Percentiles rank a stretch among this genome's conserved stretches.
phyloP scores from a whole-genome alignment of 306 rosid species.

The Delonix regia region DNA sequence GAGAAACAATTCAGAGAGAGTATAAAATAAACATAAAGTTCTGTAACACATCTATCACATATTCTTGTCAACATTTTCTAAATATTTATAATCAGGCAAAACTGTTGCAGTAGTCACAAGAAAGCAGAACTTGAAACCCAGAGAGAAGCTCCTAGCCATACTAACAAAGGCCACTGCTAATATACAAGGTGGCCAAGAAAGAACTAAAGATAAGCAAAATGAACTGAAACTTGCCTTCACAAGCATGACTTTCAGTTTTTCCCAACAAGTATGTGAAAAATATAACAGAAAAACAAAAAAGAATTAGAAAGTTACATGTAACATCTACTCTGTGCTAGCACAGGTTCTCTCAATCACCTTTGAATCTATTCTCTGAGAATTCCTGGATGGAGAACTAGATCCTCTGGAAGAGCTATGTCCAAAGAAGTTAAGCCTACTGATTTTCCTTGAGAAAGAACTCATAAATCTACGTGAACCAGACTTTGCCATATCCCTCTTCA shows the following conservation, averaged over 20 bases:
- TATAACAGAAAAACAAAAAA: neutral
- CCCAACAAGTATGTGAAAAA: neutral
- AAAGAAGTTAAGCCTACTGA: conserved; percentile 58
- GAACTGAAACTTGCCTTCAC: neutral
- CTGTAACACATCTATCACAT: neutral
- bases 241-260: neutral
- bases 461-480: conserved; percentile 61
- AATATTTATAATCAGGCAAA: neutral
- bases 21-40: neutral
- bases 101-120: neutral
- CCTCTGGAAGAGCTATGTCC: conserved; percentile 66
- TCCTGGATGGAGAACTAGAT: conserved; percentile 68
- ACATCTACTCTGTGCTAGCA: conserved; percentile 64
- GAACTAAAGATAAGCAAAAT: neutral
- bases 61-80: neutral
- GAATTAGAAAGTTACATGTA: neutral
- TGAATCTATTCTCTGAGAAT: conserved; percentile 66
- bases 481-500: conserved; percentile 60
- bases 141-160: neutral
- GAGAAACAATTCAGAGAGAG: neutral
- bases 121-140: neutral
- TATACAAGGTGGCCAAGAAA: neutral
- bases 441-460: conserved; percentile 65
- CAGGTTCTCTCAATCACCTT: conserved; percentile 73
- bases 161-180: neutral